A percentile compares a stretch with the other conserved stretches of the same genome.
Evolutionary conservation across 352 stramenopile genomes (phyloP).

Genomic region (Phytophthora pistaciae): DNA sequence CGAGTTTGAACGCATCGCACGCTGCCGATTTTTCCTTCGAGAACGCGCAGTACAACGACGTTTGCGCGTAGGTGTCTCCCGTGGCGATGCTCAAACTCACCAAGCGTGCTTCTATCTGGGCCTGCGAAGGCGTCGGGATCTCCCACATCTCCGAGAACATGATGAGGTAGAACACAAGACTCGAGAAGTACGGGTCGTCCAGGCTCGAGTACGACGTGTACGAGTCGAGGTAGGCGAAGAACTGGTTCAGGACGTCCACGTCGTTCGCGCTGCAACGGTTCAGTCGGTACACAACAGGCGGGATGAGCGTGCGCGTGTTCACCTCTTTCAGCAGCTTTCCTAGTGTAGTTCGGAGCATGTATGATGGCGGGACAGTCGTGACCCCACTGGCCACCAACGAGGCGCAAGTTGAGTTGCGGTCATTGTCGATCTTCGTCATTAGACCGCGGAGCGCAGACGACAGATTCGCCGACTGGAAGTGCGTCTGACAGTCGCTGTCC

Average conservation of each 20-base stretch:
- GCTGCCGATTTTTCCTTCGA: too few relatives aligned
- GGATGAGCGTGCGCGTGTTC: constrained; percentile 40
- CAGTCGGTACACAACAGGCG: constrained; percentile 43
- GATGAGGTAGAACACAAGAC: constrained; percentile 51
- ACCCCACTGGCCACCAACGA: too few relatives aligned
- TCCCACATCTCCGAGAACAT: constrained; percentile 60
- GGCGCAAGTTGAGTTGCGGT: constrained; percentile 18
- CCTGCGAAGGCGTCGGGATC: constrained; percentile 22
- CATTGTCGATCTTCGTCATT: constrained; percentile 23
- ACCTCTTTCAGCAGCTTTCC: constrained; percentile 34
- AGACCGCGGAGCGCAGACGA: constrained; percentile 18
- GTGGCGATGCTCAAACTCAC: too few relatives aligned
- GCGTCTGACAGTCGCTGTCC: constrained; percentile 25
- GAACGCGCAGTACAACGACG: too few relatives aligned
- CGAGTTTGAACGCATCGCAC: too few relatives aligned
- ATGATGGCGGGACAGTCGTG: too few relatives aligned
- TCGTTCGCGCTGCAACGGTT: constrained; percentile 39
- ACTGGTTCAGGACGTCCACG: constrained; percentile 25
- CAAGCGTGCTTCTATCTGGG: constrained; percentile 10
- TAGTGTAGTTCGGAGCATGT: constrained; percentile 9
- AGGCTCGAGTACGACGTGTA: constrained; percentile 1
- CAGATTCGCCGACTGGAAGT: constrained; percentile 22
- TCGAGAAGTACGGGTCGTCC: constrained; percentile 37
- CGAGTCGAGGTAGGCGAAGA: constrained; percentile 13
- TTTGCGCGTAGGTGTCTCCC: too few relatives aligned